Conservation (phyloP, 2,329 filamentous ascomycete genomes). For the Penicillium sp. region DNA sequence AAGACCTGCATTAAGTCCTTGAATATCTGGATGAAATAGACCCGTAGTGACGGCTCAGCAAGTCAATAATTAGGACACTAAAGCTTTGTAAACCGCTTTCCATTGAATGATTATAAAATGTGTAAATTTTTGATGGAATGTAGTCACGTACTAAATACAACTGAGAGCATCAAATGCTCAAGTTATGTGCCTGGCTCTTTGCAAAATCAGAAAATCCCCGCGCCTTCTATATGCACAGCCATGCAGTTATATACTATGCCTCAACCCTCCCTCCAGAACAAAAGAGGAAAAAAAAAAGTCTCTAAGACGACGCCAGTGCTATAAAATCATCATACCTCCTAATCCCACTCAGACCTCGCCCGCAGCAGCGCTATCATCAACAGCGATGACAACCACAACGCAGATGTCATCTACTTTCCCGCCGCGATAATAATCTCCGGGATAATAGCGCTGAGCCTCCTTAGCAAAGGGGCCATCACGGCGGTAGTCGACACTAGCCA, state of each 20-base stretch:
- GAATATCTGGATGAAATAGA: too few relatives aligned
- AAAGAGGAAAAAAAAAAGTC: background rate
- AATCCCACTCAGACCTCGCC: background rate
- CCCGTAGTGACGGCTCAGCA: too few relatives aligned
- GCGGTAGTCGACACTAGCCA: constrained; percentile 76
- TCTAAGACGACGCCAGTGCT: background rate
- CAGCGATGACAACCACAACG: constrained; percentile 74
- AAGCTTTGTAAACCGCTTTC: too few relatives aligned
- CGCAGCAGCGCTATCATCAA: constrained; percentile 52
- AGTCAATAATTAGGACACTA: too few relatives aligned
- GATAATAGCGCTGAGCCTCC: constrained; percentile 85
- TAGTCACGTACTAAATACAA: background rate
- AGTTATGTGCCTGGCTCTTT: background rate
- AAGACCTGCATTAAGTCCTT: background rate
- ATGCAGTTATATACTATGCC: constrained; percentile 8
- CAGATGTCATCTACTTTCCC: constrained; percentile 97
- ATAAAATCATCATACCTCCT: background rate
- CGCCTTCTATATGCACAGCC: constrained; percentile 7
- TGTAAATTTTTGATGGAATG: background rate
- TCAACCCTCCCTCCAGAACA: background rate
- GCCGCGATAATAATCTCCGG: constrained; percentile 80
- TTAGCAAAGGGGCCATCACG: constrained; percentile 91
- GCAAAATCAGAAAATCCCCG: background rate
- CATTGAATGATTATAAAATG: too few relatives aligned
- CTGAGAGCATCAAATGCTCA: background rate